Evolutionary conservation across 805 yeast genomes (phyloP), one percentile per base, ranked within the genome.

Genomic region (Ascoidea tarda): DNA sequence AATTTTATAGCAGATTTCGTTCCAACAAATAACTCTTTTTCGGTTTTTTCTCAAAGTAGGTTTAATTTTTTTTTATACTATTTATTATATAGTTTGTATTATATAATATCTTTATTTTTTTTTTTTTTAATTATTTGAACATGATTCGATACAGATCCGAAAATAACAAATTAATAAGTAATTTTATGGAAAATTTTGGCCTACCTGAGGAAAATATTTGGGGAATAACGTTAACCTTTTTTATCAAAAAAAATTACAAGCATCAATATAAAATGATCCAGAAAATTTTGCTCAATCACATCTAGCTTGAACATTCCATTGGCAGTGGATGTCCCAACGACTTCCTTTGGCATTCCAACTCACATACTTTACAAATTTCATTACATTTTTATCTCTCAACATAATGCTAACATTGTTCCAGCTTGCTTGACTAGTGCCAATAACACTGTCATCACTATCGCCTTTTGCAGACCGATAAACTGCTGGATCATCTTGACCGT

Each of bases 311-410:
- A 87, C 83, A 58, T 79, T 81, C 93, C 96, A 91, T 60, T 83
- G 84, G 53, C 84, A 79, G 42, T 74, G 73, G 46, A 93, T 71
- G 63, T 93, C 99, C 96, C 96, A 93, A 63, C 99, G 75, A 46
- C 93, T 82, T 1, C 97, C 96, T 55, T 81, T 81, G 5, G 98
- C 96, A 56, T 79, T 79, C 66, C 78, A 79, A 62, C 96, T 86
- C 16, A 91, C 91, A 60, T 93, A 93, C 65, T 93, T 93, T 59
- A 93, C 81, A 66, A 93, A 93, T 65, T 90, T 85, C 68, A 95
- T 70, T n/a, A 91, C 90, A 50, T 82, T 77, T 6, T 84, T 80
- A 63, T 93, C 98, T 61, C 97, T 74, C 57, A 86, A 73, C 71
- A 88, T 86, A 53, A 93, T 66, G 32, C 79, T 77, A 55, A 93